phyloP scores from a whole-genome alignment of 78 protist species.

The Chrysochromulina parva region DNA sequence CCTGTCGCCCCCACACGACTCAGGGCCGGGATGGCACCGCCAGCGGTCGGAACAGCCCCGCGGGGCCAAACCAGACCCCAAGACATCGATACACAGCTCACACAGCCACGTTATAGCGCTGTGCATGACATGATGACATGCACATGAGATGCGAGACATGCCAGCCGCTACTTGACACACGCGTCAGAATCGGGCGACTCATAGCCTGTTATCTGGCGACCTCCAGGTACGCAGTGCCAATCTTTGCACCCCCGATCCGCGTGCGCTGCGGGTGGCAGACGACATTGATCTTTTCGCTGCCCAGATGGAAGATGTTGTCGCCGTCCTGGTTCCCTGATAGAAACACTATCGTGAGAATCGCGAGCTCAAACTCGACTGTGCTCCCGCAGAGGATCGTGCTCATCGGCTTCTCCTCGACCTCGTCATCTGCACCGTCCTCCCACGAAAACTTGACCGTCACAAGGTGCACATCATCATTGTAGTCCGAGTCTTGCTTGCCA shows the following conservation, averaged over 20 bases:
- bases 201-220: not conserved
- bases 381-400: constrained; percentile 30
- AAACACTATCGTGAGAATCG: not conserved
- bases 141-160: too few relatives aligned
- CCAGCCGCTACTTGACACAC: too few relatives aligned
- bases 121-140: too few relatives aligned
- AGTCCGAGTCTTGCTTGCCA: constrained; percentile 1
- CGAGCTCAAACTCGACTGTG: constrained; percentile 28
- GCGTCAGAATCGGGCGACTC: too few relatives aligned
- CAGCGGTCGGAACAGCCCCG: too few relatives aligned
- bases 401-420: constrained; percentile 22
- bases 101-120: too few relatives aligned
- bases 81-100: too few relatives aligned
- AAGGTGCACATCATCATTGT: constrained; percentile 10
- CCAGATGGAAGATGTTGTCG: not conserved
- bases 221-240: not conserved
- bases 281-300: not conserved
- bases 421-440: not conserved
- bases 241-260: not conserved
- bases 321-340: constrained; percentile 14
- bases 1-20: too few relatives aligned
- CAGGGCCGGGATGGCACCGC: too few relatives aligned
- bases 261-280: not conserved
- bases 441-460: constrained; percentile 28
- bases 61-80: too few relatives aligned